Base-by-base conservation (phyloP, 805 yeast genomes). In the Candida stauntonica region DNA sequence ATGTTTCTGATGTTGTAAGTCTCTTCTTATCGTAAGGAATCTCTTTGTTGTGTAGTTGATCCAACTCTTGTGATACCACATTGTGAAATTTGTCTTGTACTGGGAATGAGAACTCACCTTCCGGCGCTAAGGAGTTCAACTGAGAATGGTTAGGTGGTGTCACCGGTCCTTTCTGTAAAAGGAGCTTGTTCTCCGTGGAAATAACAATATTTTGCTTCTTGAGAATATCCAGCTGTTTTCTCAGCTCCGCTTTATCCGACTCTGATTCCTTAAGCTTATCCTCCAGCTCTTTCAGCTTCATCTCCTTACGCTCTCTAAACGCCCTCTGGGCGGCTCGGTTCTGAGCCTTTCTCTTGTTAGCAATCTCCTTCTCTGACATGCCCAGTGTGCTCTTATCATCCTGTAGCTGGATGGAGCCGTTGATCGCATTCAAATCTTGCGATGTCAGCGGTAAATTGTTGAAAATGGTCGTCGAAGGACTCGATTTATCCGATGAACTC, bases 251-350 rank as follows among this genome's bases (percentile, higher is more conserved):
- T 38, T 73, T 72, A 45, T 77, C 78, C 26, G 54, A 62, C 55
- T 81, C 91, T 29, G 83, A 73, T 41, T 70, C 66, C 14, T 64
- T 61, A 44, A 86, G 62, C 55, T 77, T 78, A 3, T 61, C 61
- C 47, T 82, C 81, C 30, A 86, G 66, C 49, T 81, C 88, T 55
- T 79, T 81, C 44, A 83, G 61, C 50, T 73, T 78, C 35, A 76
- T 75, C 57, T 84, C 93, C 58, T 82, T 84, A 35, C 94, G 75
- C 59, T 85, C 89, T 44, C 95, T 67, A 60, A 84, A 86, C 3
- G 95, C 95, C 48, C 88, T 68, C 62, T 86, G 95, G 1, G 95
- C 95, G 9, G 89, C 89, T 52, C 95, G 67, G 55, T 86, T 85
- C 57, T 82, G 93, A 3, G 86, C 87, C 54, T 79, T 83, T 36